Evolutionary conservation across 805 yeast genomes (phyloP), one percentile per base, ranked within the genome.

Genomic region (Ogataea allantospora): DNA sequence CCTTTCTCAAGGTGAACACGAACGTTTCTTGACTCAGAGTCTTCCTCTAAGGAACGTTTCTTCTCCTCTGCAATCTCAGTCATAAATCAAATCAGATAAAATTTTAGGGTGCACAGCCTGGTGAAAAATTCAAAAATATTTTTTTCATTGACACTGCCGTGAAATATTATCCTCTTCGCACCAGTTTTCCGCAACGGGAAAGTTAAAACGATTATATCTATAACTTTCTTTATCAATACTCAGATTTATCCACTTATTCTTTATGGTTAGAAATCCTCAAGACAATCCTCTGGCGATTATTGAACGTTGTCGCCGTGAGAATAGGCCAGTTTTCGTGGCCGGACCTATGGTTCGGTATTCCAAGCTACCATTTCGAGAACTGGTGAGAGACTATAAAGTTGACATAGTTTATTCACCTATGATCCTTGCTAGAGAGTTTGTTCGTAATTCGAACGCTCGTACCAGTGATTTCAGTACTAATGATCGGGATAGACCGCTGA

Each of bases 321-420:
- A 67, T 4, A 61, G 82, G 42, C 81, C 83, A 0, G 87, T 75
- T 1, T 73, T 71, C 28, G 71, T 84, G 8, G 80, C 86, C 1
- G 99, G 98, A 0, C 99, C 99, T 4, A 93, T 93, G 99, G 99
- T 93, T 1, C 68, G 99, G 35, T 93, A 93, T 67, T 87, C 96
- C 1, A 91, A 93, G 60, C 71, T 93, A 28, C 96, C 98, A 3
- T 91, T 93, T 55, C 71, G 99, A 35, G 85, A 86, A 42, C 66
- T 86, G 6, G 80, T 84, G 11, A 63, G 96, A 21, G 79, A 80
- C 25, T 86, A 80, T 58, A 69, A 75, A 37, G 77, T 81, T 30
- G 95, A 88, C 57, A 80, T 91, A 7, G 95, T 88, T 3, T 89
- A 93, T 56, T 78, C 95, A 0, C 99, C 99, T 7, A 93, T 93